Conservation (phyloP, 495 filamentous ascomycete genomes). For the Penicillium daleae region DNA sequence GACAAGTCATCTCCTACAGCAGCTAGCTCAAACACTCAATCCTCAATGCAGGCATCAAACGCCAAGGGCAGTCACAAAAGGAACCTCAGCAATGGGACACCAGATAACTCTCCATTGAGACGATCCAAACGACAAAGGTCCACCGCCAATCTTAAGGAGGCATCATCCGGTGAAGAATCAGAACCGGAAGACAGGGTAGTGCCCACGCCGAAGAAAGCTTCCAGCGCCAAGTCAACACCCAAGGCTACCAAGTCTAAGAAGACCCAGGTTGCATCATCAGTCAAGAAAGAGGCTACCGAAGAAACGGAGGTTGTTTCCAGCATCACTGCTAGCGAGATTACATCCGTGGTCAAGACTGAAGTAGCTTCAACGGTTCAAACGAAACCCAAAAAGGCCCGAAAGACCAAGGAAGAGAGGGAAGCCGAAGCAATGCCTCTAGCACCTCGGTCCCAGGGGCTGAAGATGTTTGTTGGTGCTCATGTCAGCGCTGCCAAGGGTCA, state of each 20-base stretch:
- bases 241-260: constrained; percentile 11
- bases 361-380: constrained; percentile 1
- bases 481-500: constrained; percentile 84
- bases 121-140: constrained; percentile 46
- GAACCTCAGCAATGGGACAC: constrained; percentile 34
- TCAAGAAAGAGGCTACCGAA: constrained; percentile 29
- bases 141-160: constrained; percentile 24
- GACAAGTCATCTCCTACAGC: neutral
- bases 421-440: constrained; percentile 65
- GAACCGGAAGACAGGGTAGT: constrained; percentile 15
- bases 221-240: neutral
- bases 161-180: constrained; percentile 20
- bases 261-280: constrained; percentile 1
- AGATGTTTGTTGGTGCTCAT: constrained; percentile 90
- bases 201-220: constrained; percentile 2
- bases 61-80: constrained; percentile 31
- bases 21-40: neutral
- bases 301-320: constrained; percentile 5
- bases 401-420: constrained; percentile 50
- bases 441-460: constrained; percentile 66
- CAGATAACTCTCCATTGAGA: constrained; percentile 36
- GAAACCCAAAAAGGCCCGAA: constrained; percentile 27
- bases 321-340: neutral
- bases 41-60: constrained; percentile 5
- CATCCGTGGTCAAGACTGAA: neutral